Evolutionary conservation across 2,329 filamentous ascomycete species (phyloP), one percentile per base, ranked within the genome.

Genomic region (Trichoderma citrinoviride): DNA sequence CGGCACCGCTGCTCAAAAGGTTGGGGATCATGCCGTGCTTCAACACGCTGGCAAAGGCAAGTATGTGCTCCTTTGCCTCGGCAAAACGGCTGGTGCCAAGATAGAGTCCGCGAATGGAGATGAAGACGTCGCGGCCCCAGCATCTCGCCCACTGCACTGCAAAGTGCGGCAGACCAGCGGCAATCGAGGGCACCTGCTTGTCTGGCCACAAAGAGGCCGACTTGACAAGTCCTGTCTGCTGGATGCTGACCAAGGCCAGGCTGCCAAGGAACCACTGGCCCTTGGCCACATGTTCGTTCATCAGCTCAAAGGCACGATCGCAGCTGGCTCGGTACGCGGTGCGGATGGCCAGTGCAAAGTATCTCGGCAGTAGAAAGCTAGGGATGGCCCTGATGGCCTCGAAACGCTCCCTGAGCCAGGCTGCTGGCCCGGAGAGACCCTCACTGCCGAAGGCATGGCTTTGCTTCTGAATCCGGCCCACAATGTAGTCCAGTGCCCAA

Each of bases 11-110:
- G 69, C 92, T 90, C 15, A 99, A 83, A 21, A 99, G 83, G 73
- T 99, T 99, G 15, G 95, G 95, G 65, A 99, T 93, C 93, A 98
- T 96, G 57, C 95, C 95, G 72, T 99, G 95, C 81, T 99, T 99
- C 70, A 99, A 80, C 12, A 99, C 93, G 74, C 93, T 97, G 2
- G 91, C 93, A 78, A 99, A 99, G 8, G 93, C 94, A 66, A 92
- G 81, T 65, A 99, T 97, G 73, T 99, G 96, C 75, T 98, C 93
- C 73, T 87, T 93, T 7, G 95, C 95, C 74, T 97, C 93, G 2
- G 85, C 86, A 71, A 90, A 97, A 8, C 95, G 89, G 2, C 93
- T 92, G 12, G 94, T 98, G 46, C 91, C 93, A 41, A 99, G 85
- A 70, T 91, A 92, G n/a, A 99, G 82, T 49, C 95, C 95, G 57